Conservation (phyloP, 495 filamentous ascomycete genomes). For the Astrothelium subdiscretum region DNA sequence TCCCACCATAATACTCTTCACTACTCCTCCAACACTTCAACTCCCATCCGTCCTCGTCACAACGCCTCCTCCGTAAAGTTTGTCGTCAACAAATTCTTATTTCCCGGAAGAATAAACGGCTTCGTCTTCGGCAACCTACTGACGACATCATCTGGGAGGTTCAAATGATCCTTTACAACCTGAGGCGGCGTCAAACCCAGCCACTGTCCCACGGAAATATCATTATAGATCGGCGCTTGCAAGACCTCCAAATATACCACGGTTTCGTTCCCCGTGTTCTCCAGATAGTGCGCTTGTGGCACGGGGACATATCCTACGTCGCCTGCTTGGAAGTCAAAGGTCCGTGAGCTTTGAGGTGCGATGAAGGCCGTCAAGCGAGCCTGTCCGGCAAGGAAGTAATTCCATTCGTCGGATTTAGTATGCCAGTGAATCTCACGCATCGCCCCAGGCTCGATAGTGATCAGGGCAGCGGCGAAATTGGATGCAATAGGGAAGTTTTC, state of each 20-base stretch:
- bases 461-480: constrained; percentile 51
- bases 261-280: constrained; percentile 32
- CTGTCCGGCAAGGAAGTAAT: constrained; percentile 40
- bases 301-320: constrained; percentile 50
- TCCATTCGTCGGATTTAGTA: constrained; percentile 47
- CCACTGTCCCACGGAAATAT: constrained; percentile 14
- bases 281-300: constrained; percentile 53
- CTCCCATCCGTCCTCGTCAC: not conserved
- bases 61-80: constrained; percentile 10
- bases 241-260: constrained; percentile 13
- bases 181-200: constrained; percentile 12
- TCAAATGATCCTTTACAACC: constrained; percentile 19
- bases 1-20: too few relatives aligned
- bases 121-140: constrained; percentile 18
- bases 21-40: not conserved
- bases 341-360: constrained; percentile 29
- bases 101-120: constrained; percentile 20
- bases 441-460: constrained; percentile 48
- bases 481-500: constrained; percentile 47
- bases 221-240: constrained; percentile 9
- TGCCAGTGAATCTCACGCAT: constrained; percentile 53
- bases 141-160: constrained; percentile 10
- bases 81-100: constrained; percentile 16
- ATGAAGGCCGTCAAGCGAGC: constrained; percentile 43
- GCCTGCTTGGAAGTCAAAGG: constrained; percentile 37